These are phyloP conservation scores for Fomitopsis pinicola DNA, from an alignment of 1,284 basidiomycete species.

Conservation along the genomic window DNA sequence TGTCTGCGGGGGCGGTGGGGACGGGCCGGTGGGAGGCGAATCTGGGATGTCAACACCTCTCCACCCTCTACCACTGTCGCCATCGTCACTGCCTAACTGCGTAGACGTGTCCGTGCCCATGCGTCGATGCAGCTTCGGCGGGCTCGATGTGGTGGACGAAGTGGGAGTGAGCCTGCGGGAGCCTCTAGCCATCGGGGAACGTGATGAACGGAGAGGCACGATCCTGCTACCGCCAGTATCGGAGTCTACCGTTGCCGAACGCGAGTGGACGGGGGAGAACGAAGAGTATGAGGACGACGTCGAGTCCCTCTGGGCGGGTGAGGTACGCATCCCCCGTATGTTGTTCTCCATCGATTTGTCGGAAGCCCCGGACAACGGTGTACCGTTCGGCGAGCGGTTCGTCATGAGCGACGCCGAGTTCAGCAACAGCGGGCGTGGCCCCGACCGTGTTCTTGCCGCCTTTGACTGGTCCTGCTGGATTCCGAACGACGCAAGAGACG, in stretches of 20 bases:
- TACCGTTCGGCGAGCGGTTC: slow-evolving; percentile 36
- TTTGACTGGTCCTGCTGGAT: slow-evolving; percentile 13
- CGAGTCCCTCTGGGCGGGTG: slow-evolving; percentile 42
- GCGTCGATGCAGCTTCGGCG: slow-evolving; percentile 16
- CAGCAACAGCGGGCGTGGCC: slow-evolving; percentile 54
- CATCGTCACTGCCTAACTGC: slow-evolving; percentile 14
- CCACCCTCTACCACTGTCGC: slow-evolving; percentile 28
- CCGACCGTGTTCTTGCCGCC: slow-evolving; percentile 22
- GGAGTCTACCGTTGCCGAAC: slow-evolving; percentile 38
- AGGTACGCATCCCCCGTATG: slow-evolving; percentile 35
- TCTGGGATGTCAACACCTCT: slow-evolving; percentile 30
- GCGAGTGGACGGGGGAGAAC: slow-evolving; percentile 44
- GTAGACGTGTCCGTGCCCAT: slow-evolving; percentile 18
- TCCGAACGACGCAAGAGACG: slow-evolving; percentile 33
- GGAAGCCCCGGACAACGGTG: slow-evolving; percentile 27
- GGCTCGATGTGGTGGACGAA: slow-evolving; percentile 24
- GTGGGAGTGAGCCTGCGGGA: slow-evolving; percentile 28
- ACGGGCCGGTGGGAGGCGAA: slow-evolving; percentile 36
- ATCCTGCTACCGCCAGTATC: slow-evolving; percentile 49
- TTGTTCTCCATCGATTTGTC: slow-evolving; percentile 39
- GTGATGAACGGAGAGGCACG: slow-evolving; percentile 58
- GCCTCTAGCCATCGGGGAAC: slow-evolving; percentile 68
- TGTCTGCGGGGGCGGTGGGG: slow-evolving; percentile 39
- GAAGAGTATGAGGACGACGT: slow-evolving; percentile 62
- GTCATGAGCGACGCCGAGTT: slow-evolving; percentile 43